Base-by-base conservation (phyloP, 1,139 yeast genomes). In the Sugiyamaella japonica region DNA sequence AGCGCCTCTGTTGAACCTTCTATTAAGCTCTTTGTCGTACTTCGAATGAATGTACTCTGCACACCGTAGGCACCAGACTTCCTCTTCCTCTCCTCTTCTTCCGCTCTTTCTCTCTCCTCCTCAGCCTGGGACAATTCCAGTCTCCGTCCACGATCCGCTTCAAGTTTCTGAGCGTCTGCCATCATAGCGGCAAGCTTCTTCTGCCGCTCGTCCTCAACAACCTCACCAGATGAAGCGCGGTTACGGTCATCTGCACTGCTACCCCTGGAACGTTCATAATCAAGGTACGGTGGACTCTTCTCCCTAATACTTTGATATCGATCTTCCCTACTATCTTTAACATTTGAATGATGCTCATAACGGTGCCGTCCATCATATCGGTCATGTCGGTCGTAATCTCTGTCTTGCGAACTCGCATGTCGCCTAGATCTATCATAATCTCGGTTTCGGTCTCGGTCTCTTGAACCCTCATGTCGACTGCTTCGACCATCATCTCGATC, bases 11-110 rank as follows among this genome's bases (percentile, higher is more conserved):
- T 29, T 12, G 50, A 25, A 1, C 56, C 56, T 7, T 53, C 56
- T 9, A 57, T 23, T 3, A 57, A 50, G 29, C 46, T 50, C 28
- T 52, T 44, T 40, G 48, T 50, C 12, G 57, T 52, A 25, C 43
- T 48, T 34, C 61, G 28, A 31, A 61, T 55, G 41, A 63, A 63
- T 43, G 55, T 47, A 42, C 64, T 58, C 8, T 54, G 51, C 5
- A 95, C 82, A 58, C 86, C 95, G 41, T 81, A 85, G 80, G 85
- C 85, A 41, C 84, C 85, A 66, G 86, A 83, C 73, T 84, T 85
- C 46, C 80, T 76, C 12, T 93, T 89, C 64, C 85, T 71, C 66
- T 74, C 77, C 63, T 85, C 90, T 64, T 83, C 86, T 65, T 93
- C 78, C 66, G 85, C 91, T 71, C 80, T 81, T 67, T 86, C 93